Base-by-base conservation (phyloP, 108 stramenopile genomes). In the Cyclotella kingstonii region DNA sequence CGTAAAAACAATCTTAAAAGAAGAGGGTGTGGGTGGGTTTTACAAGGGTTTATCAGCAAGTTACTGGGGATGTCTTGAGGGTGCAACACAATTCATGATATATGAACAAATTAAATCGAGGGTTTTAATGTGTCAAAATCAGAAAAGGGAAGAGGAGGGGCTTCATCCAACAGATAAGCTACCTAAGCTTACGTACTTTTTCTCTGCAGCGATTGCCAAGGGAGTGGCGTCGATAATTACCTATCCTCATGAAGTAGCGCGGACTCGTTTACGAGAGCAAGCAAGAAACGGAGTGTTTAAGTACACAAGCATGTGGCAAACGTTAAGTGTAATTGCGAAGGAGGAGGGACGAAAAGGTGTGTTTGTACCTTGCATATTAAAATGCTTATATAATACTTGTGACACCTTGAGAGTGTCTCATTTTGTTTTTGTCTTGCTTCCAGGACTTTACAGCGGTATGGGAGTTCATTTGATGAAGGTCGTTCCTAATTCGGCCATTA, bases 211-310 rank as follows among this genome's bases (percentile, higher is more conserved):
- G 5, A 38, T 75, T 42, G 84, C 93, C 35, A 97, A 97, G 81
- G 68, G 81, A 14, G 60, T 81, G 25, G 95, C 95, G 6, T 63
- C 89, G 15, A 72, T 90, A 14, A 57, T 78, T 25, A 94, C 95
- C 3, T 97, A 97, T 76, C 96, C 96, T 7, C 96, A 97, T 73
- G 96, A 97, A 66, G 96, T 97, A 18, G 93, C 93, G 18, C 79
- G 96, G 25, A 97, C 96, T 0, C 60, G 96, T 23, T 46, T 97
- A 56, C 61, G 96, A 31, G 96, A 97, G 73, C 95, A 95, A 67
- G 92, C 89, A 3, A 63, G 77, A 12, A 73, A 80, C 46, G 96
- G 96, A 15, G 81, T 94, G 19, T 95, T 91, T 76, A 92, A 92
- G 63, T 97, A 97, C 78, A 88, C 46, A 12, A 90, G 96, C 4